These are phyloP conservation scores for Hebeloma cylindrosporum DNA, from an alignment of 768 basidiomycete genomes.

Conservation along the genomic window DNA sequence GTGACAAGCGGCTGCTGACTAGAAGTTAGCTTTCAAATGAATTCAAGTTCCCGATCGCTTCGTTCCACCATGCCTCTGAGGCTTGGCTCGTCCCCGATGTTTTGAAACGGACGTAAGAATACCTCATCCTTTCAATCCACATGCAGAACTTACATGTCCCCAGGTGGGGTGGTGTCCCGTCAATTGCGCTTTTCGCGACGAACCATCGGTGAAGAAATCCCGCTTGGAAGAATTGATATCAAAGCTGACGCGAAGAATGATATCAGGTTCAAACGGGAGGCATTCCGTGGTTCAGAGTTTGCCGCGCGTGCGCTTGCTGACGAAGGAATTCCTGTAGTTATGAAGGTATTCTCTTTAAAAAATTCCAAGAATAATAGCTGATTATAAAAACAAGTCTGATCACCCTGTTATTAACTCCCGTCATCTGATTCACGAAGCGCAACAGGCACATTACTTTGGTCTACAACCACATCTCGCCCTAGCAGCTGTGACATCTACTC, in stretches of 20 bases:
- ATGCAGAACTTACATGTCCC: not conserved
- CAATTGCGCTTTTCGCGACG: conserved; percentile 79
- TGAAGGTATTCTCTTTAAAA: conserved; percentile 56
- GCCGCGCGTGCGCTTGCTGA: conserved; percentile 77
- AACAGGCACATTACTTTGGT: conserved; percentile 68
- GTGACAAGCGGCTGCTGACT: not conserved
- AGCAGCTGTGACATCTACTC: conserved; percentile 62
- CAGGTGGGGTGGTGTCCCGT: conserved; percentile 58
- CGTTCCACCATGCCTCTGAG: conserved; percentile 88
- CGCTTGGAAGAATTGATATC: not conserved
- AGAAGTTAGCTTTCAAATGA: conserved; percentile 90
- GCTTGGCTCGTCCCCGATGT: conserved; percentile 85
- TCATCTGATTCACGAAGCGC: conserved; percentile 71
- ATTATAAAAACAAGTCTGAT: conserved; percentile 42
- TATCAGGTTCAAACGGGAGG: conserved; percentile 50
- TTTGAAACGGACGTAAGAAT: conserved; percentile 67
- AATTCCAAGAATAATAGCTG: not conserved
- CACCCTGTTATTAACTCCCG: conserved; percentile 62
- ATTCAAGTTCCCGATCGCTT: conserved; percentile 80
- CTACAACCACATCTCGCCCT: conserved; percentile 58
- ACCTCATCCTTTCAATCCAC: conserved; percentile 10
- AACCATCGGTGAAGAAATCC: conserved; percentile 51
- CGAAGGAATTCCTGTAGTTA: conserved; percentile 65
- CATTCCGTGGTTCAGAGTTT: conserved; percentile 75
- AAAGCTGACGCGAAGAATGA: not conserved